These are phyloP conservation scores for Anaeramoeba flamelloides DNA, from an alignment of 78 protist genomes.

Conservation along the genomic window DNA sequence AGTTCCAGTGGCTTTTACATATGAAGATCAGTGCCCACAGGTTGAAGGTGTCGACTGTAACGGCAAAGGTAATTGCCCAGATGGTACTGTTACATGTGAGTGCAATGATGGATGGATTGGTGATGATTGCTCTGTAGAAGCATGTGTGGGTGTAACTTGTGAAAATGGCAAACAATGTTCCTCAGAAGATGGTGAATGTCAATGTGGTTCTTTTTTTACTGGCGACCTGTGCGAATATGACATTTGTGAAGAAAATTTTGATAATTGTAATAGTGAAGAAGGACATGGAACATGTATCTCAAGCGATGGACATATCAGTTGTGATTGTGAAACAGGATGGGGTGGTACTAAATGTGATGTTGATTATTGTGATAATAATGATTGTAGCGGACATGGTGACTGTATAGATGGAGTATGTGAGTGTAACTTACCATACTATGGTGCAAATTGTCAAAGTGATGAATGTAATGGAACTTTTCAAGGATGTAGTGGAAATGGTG, in stretches of 20 bases:
- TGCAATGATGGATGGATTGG: background rate
- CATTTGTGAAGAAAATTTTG: background rate
- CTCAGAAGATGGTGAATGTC: background rate
- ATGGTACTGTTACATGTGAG: background rate
- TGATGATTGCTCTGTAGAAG: background rate
- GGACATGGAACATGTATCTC: background rate
- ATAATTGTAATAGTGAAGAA: background rate
- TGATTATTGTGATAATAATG: background rate
- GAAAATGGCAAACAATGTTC: background rate
- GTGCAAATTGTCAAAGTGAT: background rate
- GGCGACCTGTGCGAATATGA: background rate
- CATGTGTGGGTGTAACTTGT: background rate
- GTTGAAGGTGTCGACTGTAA: background rate
- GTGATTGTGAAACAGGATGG: background rate
- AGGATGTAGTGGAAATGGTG: background rate
- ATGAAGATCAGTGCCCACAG: background rate
- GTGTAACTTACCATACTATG: background rate
- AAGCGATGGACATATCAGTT: background rate
- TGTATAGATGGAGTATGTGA: background rate
- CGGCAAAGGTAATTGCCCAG: background rate
- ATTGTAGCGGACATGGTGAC: background rate
- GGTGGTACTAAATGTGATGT: background rate
- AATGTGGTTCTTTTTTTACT: background rate
- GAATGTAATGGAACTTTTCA: background rate
- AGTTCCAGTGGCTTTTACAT: no score